Evolutionary conservation across 805 yeast genomes (phyloP).

Genomic region (Suhomyces sp.): DNA sequence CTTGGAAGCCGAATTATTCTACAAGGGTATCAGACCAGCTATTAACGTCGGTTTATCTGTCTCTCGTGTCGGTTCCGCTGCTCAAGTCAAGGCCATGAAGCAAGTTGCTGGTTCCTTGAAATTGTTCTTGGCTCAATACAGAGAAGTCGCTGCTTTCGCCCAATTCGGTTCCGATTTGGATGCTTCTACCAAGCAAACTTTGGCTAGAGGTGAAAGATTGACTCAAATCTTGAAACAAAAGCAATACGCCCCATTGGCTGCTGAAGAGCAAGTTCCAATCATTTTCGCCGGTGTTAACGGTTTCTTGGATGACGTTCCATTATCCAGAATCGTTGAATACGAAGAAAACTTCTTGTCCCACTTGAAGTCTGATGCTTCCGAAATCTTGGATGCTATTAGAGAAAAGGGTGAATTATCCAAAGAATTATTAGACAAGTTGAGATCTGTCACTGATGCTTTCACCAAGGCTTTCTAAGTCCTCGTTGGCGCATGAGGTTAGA

Average conservation of each 20-base stretch:
- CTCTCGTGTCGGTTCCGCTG: slow-evolving; percentile 99
- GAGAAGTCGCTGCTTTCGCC: slow-evolving; percentile 99
- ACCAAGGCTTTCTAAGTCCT: slow-evolving; percentile 72
- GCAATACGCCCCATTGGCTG: slow-evolving; percentile 95
- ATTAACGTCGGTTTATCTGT: slow-evolving; percentile 99
- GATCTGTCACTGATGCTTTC: slow-evolving; percentile 89
- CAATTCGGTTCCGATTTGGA: slow-evolving; percentile 99
- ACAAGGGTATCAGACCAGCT: slow-evolving; percentile 99
- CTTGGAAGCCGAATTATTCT: slow-evolving; percentile 99
- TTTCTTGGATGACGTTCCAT: slow-evolving; percentile 84
- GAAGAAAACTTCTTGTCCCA: slow-evolving; percentile 90
- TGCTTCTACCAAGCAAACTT: slow-evolving; percentile 99
- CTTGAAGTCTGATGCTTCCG: slow-evolving; percentile 88
- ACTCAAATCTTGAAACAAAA: slow-evolving; percentile 98
- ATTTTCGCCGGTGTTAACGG: slow-evolving; percentile 99
- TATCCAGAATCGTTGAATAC: slow-evolving; percentile 84
- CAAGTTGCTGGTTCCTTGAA: slow-evolving; percentile 99
- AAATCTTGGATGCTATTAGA: slow-evolving; percentile 79
- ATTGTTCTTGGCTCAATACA: slow-evolving; percentile 99
- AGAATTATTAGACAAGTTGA: slow-evolving; percentile 83
- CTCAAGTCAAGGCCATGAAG: slow-evolving; percentile 99
- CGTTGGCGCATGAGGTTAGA: slow-evolving; percentile 5
- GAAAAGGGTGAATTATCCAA: slow-evolving; percentile 87
- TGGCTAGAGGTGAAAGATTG: slow-evolving; percentile 99
- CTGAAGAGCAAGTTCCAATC: slow-evolving; percentile 98